Evolutionary conservation across 345 rosid species (phyloP).

Genomic region (Syzygium aromaticum): DNA sequence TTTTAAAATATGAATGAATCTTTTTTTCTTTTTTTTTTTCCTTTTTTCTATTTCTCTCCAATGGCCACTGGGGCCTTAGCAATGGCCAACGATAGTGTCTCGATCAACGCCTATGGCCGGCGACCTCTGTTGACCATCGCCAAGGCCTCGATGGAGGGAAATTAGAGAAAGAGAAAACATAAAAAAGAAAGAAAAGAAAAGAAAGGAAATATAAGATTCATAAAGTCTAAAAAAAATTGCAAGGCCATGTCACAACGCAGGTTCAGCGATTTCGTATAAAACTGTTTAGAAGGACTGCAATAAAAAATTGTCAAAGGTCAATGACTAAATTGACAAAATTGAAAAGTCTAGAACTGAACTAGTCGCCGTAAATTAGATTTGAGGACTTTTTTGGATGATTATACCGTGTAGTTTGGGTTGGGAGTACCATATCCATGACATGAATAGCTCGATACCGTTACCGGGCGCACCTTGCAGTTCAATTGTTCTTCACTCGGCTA

Average conservation of each 20-base stretch:
- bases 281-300: rapidly evolving
- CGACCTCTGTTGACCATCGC: too few species aligned
- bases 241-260: rapidly evolving
- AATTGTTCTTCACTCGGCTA: not conserved
- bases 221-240: rapidly evolving
- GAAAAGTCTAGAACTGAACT: rapidly evolving
- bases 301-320: rapidly evolving
- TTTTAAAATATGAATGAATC: rapidly evolving
- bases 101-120: not conserved
- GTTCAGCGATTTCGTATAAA: not conserved
- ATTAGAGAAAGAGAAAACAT: not conserved
- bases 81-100: not conserved
- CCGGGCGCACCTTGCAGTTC: not conserved
- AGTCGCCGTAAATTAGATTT: rapidly evolving
- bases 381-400: rapidly evolving
- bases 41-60: not conserved
- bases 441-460: not conserved
- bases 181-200: not conserved
- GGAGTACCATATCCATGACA: not conserved
- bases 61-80: rapidly evolving
- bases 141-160: not conserved
- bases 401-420: not conserved
- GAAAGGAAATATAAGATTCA: not conserved
- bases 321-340: not conserved
- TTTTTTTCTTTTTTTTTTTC: not conserved